Evolutionary conservation across 306 rosid genomes (phyloP), one percentile per base, ranked within the genome.

Genomic region (Trifolium subterraneum): DNA sequence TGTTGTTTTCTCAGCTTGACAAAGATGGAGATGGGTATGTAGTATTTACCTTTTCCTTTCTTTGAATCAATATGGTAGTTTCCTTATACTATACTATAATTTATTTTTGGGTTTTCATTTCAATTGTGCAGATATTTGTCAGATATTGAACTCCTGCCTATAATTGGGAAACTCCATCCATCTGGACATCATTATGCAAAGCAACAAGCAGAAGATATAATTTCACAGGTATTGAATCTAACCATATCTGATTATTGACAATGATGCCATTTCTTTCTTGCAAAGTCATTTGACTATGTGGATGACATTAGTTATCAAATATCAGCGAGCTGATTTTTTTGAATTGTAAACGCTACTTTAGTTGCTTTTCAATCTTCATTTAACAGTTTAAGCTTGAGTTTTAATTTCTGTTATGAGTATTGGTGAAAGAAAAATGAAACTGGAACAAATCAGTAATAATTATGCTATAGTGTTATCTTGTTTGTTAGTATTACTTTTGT

Each of bases 161-260:
- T 94, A 76, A 88, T 94, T 76, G 99, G 85, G 79, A 94, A 92
- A 71, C 90, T 94, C 45, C 99, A 94, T 84, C 99, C 99, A 36
- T 87, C 99, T 10, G 99, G 92, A 82, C 95, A 70, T 75, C 92
- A 94, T 82, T 90, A 92, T 76, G 99, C 99, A 7, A 90, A 88
- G 77, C 99, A 94, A 62, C 99, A 94, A 76, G 89, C 96, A 78
- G 96, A 92, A 71, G 92, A 94, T 71, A 86, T 91, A 61, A 73
- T 92, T 80, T 88, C 94, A 15, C 99, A 94, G 97, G 99, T 90
- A 84, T 61, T 65, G 47, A 39, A 22, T 22, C 25, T 22, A 22
- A 22, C 25, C 25, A 22, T 22, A 22, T 64, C n/a, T 44, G n/a
- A n/a, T n/a, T 59, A 47, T 64, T 65, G 61, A n/a, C 42, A 64